A percentile compares a stretch with the other conserved stretches of the same genome.
These are phyloP conservation scores for Candida dajiaensis DNA, from an alignment of 805 yeast species.

Conservation along the genomic window DNA sequence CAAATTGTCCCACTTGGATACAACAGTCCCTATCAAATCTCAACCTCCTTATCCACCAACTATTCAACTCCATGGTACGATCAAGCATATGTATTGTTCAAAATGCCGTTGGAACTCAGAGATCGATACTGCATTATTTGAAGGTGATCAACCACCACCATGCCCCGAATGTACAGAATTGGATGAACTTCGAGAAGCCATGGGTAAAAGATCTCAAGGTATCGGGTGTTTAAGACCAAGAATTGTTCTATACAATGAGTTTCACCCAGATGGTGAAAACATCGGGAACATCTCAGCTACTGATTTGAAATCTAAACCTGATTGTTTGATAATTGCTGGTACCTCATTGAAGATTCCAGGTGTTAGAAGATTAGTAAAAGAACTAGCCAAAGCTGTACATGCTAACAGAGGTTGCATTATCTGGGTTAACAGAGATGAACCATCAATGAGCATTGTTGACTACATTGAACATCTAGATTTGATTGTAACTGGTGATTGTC, in stretches of 20 bases:
- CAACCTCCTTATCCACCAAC: constrained; percentile 46
- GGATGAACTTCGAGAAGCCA: constrained; percentile 47
- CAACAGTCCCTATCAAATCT: constrained; percentile 42
- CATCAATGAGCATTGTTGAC: constrained; percentile 42
- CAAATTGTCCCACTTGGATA: constrained; percentile 42
- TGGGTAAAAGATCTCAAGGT: constrained; percentile 62
- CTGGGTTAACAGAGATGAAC: constrained; percentile 56
- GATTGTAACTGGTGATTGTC: constrained; percentile 62
- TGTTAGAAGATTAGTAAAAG: constrained; percentile 54
- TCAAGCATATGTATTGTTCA: constrained; percentile 66
- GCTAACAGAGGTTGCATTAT: constrained; percentile 52
- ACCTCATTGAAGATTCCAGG: constrained; percentile 82
- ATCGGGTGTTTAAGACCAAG: constrained; percentile 59
- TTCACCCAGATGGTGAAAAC: constrained; percentile 82
- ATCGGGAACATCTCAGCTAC: constrained; percentile 69
- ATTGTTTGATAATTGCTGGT: constrained; percentile 76
- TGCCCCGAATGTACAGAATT: constrained; percentile 64
- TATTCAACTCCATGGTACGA: constrained; percentile 81
- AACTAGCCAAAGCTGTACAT: constrained; percentile 52
- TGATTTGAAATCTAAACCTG: constrained; percentile 64
- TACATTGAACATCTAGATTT: constrained; percentile 50
- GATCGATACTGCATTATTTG: constrained; percentile 48
- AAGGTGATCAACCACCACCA: constrained; percentile 38
- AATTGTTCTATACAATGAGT: constrained; percentile 66
- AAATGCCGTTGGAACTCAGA: constrained; percentile 59